These are phyloP conservation scores for Suillus subalutaceus DNA, from an alignment of 768 basidiomycete species.

Conservation along the genomic window DNA sequence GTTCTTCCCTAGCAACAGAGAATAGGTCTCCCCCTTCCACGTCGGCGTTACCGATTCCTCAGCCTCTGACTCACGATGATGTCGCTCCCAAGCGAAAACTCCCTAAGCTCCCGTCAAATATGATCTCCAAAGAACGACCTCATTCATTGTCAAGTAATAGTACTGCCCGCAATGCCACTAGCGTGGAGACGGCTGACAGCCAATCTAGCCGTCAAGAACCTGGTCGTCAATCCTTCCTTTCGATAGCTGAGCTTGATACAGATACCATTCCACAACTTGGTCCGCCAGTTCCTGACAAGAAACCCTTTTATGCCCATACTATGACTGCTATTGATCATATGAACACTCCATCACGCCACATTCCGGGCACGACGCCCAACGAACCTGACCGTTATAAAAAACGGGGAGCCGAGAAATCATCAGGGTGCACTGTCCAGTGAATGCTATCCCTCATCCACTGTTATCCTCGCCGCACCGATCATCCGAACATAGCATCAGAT, in stretches of 20 bases:
- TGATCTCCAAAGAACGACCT: slow-evolving; percentile 48
- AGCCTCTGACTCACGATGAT: slow-evolving; percentile 25
- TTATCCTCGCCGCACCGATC: not conserved
- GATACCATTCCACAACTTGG: slow-evolving; percentile 23
- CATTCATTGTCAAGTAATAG: slow-evolving; percentile 62
- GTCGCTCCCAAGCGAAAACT: slow-evolving; percentile 30
- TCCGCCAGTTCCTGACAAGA: slow-evolving; percentile 14
- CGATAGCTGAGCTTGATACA: slow-evolving; percentile 33
- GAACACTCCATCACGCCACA: slow-evolving; percentile 16
- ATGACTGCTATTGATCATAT: not conserved
- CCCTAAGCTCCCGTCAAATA: slow-evolving; percentile 41
- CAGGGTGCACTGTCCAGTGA: slow-evolving; percentile 31
- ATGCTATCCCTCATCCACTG: not conserved
- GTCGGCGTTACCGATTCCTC: slow-evolving; percentile 30
- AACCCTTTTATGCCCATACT: slow-evolving; percentile 14
- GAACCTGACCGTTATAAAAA: slow-evolving; percentile 30
- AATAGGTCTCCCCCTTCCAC: slow-evolving; percentile 36
- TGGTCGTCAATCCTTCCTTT: slow-evolving; percentile 37
- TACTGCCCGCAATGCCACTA: slow-evolving; percentile 53
- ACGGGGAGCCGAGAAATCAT: slow-evolving; percentile 30
- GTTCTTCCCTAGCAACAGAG: slow-evolving; percentile 56
- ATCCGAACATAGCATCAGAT: not conserved
- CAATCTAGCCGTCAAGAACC: slow-evolving; percentile 42
- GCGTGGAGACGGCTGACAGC: slow-evolving; percentile 57
- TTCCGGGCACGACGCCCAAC: slow-evolving; percentile 11